Evolutionary conservation across 2,329 filamentous ascomycete species (phyloP), one percentile per base, ranked within the genome.

Genomic region (Fusarium sp.): DNA sequence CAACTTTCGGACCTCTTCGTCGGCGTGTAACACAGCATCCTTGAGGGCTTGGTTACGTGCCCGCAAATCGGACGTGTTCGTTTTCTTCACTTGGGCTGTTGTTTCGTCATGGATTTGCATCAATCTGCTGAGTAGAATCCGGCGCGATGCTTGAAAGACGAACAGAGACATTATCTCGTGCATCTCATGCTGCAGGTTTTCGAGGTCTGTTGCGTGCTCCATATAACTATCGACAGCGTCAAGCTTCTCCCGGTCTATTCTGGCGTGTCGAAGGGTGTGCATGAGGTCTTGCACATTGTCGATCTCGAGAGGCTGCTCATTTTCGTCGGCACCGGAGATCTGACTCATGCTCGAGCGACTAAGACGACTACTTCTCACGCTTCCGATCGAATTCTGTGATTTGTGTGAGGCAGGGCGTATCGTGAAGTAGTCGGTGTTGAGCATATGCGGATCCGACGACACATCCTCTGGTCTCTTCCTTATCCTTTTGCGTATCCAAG

Each of bases 161-260:
- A 98, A 91, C 55, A 91, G 82, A 1, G 87, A 82, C 92, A 97
- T 93, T 67, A 97, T 91, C 40, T 92, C 87, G 52, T 91, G 89
- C 83, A 97, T 94, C 73, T 88, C 83, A 52, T 90, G 83, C 59
- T 90, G 83, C 19, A 99, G 80, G 60, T 92, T 90, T 50, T 83
- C 83, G 26, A 98, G 79, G 68, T 97, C 92, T 24, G 91, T 87
- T 6, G 87, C 91, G 49, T 95, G 83, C 38, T 88, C 80, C n/a
- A 97, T 81, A 72, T 97, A 99, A 61, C 86, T 91, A 69, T 90
- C 88, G 22, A 97, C 84, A 0, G 90, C 89, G 60, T 94, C 89
- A 56, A 96, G 87, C 79, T 95, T 98, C 78, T 98, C 94, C 31
- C 95, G 86, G 73, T 99, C 95, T 66, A 99, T 92, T 7, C 88